Base-by-base conservation (phyloP, 352 stramenopile genomes). In the Globisporangium spinosum region DNA sequence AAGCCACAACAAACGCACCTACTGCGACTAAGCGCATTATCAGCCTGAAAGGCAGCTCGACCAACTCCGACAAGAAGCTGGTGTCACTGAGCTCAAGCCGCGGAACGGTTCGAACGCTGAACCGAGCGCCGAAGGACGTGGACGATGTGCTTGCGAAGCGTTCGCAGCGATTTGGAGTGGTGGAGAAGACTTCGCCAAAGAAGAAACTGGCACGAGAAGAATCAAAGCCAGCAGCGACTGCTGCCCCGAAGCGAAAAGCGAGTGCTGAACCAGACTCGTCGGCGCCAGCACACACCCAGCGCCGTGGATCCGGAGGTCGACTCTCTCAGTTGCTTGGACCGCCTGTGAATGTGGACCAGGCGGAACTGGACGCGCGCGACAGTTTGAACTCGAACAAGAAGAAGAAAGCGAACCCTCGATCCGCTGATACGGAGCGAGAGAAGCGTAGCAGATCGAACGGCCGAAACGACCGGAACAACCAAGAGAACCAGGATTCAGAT, bases 281-380 rank as follows among this genome's bases (percentile, higher is more conserved):
- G 1, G 32, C 54, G 23, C 34, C 64, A 20, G 58, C 29, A 35
- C 59, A 68, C 38, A 59, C 53, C 1, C 49, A 64, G 12, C 55
- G 67, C 3, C 55, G 64, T 15, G 64, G 70, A 35, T 66, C 63
- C 8, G 70, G 70, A 54, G 71, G 73, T n/a, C 70, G 78, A 0
- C 23, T 90, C 43, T 75, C 83, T 1, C 71, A 85, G 35, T 57
- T 89, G 59, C 79, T 94, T 6, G 85, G 85, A 0, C 85, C 85
- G 1, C 85, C 85, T 0, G 82, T 94, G 54, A 94, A 92, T 64
- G 81, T 90, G 27, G 82, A 92, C 59, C 85, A 94, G 56, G 85
- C 85, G 2, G 79, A 94, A 61, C 61, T 94, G 12, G 85, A 94
- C 59, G 85, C 83, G 0, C 80, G 83, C 53, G 82, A 89, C 35